A percentile compares a stretch with the other conserved stretches of the same genome.
Conservation (phyloP, 2,329 filamentous ascomycete genomes). For the Stagonosporopsis chrysanthemi region DNA sequence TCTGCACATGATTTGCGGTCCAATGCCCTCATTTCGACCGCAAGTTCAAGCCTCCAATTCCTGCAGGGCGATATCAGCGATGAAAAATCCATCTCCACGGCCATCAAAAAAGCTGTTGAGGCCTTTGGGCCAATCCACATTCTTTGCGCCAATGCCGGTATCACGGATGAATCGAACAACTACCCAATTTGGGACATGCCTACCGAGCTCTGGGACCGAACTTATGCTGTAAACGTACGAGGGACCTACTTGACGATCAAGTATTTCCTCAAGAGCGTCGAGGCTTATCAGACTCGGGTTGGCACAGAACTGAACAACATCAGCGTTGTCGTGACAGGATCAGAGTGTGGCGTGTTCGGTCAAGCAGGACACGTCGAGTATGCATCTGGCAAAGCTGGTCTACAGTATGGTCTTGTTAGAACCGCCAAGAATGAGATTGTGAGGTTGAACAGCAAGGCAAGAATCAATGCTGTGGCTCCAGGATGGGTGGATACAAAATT, state of each 20-base stretch:
- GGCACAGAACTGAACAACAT: conserved; percentile 57
- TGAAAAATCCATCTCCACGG: conserved; percentile 55
- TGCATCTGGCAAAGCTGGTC: conserved; percentile 56
- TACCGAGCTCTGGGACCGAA: conserved; percentile 60
- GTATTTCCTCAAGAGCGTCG: conserved; percentile 59
- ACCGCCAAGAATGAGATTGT: conserved; percentile 65
- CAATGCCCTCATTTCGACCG: conserved; percentile 42
- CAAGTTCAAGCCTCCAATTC: conserved; percentile 48
- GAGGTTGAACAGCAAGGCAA: conserved; percentile 57
- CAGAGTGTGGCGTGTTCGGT: conserved; percentile 61
- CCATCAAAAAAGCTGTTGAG: conserved; percentile 51
- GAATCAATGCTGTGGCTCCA: conserved; percentile 62
- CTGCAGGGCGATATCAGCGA: conserved; percentile 58
- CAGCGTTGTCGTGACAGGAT: conserved; percentile 62
- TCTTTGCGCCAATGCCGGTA: conserved; percentile 61
- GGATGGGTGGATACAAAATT: conserved; percentile 58
- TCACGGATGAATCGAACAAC: conserved; percentile 58
- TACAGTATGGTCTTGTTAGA: conserved; percentile 62
- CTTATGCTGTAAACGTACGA: conserved; percentile 59
- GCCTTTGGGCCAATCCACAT: conserved; percentile 62
- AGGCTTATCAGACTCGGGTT: conserved; percentile 47
- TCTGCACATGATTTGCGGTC: conserved; percentile 60
- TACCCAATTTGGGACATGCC: conserved; percentile 63
- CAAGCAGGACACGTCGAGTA: conserved; percentile 61
- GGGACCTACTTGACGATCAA: conserved; percentile 65